Evolutionary conservation across 1,284 basidiomycete genomes (phyloP).

Genomic region (Ustilago tritici): DNA sequence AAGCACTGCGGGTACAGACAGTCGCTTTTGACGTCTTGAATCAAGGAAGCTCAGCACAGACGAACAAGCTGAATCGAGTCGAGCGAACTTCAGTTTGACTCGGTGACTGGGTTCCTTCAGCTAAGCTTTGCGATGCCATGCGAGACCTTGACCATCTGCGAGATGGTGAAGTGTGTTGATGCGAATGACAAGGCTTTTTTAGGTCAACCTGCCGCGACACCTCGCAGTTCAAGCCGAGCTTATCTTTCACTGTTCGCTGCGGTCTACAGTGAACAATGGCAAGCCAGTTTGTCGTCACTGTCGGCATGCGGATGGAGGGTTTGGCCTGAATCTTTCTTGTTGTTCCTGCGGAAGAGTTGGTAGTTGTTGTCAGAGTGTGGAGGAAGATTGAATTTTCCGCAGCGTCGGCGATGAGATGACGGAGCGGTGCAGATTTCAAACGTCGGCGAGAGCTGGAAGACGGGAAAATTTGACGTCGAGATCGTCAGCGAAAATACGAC

Average conservation of each 20-base stretch:
- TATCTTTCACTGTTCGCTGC: not conserved
- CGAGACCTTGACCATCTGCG: not conserved
- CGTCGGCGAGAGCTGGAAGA: not conserved
- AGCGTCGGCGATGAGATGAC: slow-evolving; percentile 17
- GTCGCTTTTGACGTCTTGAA: too few relatives aligned
- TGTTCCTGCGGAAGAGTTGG: slow-evolving; percentile 8
- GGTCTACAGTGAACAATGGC: not conserved
- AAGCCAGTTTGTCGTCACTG: too few relatives aligned
- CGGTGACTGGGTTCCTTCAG: slow-evolving; percentile 7
- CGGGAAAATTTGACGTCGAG: not conserved
- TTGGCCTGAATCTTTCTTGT: not conserved
- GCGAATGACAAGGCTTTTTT: not conserved
- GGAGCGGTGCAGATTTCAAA: slow-evolving; percentile 13
- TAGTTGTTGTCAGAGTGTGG: not conserved
- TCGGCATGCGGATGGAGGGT: not conserved
- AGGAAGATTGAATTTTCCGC: slow-evolving; percentile 1
- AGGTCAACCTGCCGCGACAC: not conserved
- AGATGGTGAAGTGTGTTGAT: not conserved
- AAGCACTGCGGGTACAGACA: not conserved
- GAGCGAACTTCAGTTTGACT: not conserved
- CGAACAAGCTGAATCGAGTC: too few relatives aligned
- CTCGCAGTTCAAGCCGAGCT: not conserved
- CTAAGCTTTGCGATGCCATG: slow-evolving; percentile 9
- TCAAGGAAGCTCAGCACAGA: not conserved
- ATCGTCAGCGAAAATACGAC: slow-evolving; percentile 16